Base-by-base conservation (phyloP, 129 eudicot genomes). In the Flaveria brownii region DNA sequence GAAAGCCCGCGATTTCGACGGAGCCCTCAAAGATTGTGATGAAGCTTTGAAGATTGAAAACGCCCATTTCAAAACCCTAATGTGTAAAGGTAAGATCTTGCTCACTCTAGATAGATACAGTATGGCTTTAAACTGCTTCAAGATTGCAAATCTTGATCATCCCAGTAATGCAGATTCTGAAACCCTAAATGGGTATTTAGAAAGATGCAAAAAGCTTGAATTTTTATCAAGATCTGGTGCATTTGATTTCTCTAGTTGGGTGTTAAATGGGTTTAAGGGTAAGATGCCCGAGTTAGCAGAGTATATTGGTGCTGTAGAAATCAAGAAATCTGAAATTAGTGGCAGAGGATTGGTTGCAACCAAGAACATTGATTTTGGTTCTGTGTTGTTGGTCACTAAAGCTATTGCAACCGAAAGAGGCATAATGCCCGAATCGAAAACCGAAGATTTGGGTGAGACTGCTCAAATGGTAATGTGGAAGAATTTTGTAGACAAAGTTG, bases 391-490 rank as follows among this genome's bases (percentile, higher is more conserved):
- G 67, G 91, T 91, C 51, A 93, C 91, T 6, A 91, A 88, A 74
- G 93, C 97, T 15, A 76, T 91, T 74, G 93, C 97, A 8, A 84
- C 87, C 9, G 98, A 93, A 77, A 85, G 98, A 62, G 94, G 92
- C 26, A 93, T 93, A 71, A 47, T 90, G 62, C 95, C 96, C 4
- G 86, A 83, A 68, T 82, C 82, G 13, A 63, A 56, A 42, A 70
- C 55, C 17, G 73, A 67, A 12, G 90, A 82, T 73, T 83, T 85
- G 64, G 83, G 85, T 15, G 88, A 89, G 57, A 83, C 77, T 77
- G 96, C 87, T 3, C 96, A 88, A 62, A 74, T 90, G 68, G 96
- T 87, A 28, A 87, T 91, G 90, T 93, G 98, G 98, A 93, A 88
- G 96, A 90, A 85, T 83, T 91, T 91, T 55, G 42, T 93, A n/a